Evolutionary conservation across 2,329 filamentous ascomycete genomes (phyloP).

Genomic region (Cryphonectria japonica): DNA sequence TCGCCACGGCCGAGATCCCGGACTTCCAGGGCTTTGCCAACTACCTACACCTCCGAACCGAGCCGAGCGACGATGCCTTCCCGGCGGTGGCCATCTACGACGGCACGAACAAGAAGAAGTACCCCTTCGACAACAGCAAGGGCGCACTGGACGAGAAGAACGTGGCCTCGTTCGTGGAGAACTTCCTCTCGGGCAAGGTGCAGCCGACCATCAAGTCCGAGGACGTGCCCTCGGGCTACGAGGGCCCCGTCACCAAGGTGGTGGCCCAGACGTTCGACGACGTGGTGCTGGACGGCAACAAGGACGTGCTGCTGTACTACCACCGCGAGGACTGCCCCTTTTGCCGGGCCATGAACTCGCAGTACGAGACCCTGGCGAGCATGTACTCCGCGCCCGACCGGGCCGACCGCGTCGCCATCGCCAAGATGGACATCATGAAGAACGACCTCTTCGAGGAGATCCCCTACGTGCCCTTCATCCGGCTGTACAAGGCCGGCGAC

Average conservation of each 20-base stretch:
- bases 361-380: constrained; percentile 89
- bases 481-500: constrained; percentile 88
- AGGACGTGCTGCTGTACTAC: constrained; percentile 98
- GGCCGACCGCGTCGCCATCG: constrained; percentile 83
- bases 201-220: constrained; percentile 98
- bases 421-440: constrained; percentile 94
- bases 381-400: constrained; percentile 78
- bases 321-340: constrained; percentile 99
- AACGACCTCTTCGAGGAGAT: constrained; percentile 98
- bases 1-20: constrained; percentile 96
- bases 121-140: constrained; percentile 83
- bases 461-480: constrained; percentile 98
- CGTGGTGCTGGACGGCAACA: constrained; percentile 86
- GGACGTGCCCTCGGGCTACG: constrained; percentile 89
- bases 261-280: constrained; percentile 95
- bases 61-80: constrained; percentile 69
- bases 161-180: constrained; percentile 81
- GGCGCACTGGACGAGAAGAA: constrained; percentile 72
- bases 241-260: constrained; percentile 83
- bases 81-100: constrained; percentile 98
- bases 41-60: constrained; percentile 95
- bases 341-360: constrained; percentile 96
- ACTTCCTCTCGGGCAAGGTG: constrained; percentile 84
- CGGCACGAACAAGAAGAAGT: constrained; percentile 93
- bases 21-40: constrained; percentile 90